A percentile compares a stretch with the other conserved stretches of the same genome.
phyloP scores from a whole-genome alignment of 1,284 basidiomycete species.

The Trichosporon asahii region DNA sequence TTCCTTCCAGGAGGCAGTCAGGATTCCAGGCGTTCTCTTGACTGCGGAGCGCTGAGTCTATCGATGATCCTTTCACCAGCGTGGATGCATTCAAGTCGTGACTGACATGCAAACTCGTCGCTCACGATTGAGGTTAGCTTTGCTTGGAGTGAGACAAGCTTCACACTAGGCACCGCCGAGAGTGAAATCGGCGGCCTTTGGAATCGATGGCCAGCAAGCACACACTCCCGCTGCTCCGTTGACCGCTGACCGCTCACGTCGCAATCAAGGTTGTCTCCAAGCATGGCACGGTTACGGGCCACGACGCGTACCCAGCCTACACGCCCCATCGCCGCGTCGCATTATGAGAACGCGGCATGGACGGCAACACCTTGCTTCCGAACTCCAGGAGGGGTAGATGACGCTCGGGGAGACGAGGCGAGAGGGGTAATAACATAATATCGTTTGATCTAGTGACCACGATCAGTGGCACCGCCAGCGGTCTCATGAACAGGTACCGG shows the following conservation, averaged over 20 bases:
- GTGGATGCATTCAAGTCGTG: neutral
- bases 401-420: neutral
- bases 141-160: neutral
- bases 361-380: neutral
- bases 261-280: neutral
- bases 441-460: neutral
- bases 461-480: neutral
- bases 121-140: neutral
- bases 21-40: neutral
- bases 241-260: neutral
- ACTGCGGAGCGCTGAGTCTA: neutral
- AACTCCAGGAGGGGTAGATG: neutral
- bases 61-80: neutral
- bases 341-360: neutral
- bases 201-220: neutral
- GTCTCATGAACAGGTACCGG: too few relatives aligned
- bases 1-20: neutral
- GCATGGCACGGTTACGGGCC: neutral
- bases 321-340: too few relatives aligned
- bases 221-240: neutral
- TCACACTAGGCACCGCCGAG: neutral
- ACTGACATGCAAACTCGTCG: neutral
- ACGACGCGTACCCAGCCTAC: too few relatives aligned
- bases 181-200: neutral
- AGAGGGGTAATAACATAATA: neutral